Conservation (phyloP, 140 eudicot species). For the Senecio squalidus region DNA sequence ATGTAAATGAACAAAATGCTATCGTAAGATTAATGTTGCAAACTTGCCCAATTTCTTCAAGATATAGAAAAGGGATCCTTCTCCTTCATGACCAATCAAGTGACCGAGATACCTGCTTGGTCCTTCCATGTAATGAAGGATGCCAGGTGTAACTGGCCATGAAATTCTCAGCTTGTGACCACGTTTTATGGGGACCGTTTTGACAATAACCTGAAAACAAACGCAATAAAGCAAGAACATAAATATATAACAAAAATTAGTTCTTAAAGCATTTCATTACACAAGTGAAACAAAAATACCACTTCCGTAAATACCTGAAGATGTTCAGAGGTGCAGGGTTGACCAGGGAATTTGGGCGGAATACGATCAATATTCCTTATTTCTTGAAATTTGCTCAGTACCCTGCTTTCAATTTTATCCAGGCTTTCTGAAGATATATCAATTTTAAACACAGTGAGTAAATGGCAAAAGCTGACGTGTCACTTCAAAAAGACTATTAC, state of each 20-base stretch:
- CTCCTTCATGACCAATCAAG: constrained; percentile 98
- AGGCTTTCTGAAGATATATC: constrained; percentile 45
- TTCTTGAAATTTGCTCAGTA: constrained; percentile 62
- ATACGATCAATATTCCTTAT: constrained; percentile 52
- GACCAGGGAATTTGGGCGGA: constrained; percentile 66
- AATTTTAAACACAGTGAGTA: constrained; percentile 6
- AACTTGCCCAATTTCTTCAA: constrained; percentile 84
- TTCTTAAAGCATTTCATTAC: too few species aligned
- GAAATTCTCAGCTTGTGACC: constrained; percentile 68
- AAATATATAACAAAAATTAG: neutral
- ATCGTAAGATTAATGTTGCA: constrained; percentile 11
- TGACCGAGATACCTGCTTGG: constrained; percentile 89
- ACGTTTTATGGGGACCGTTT: constrained; percentile 80
- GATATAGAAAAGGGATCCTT: constrained; percentile 86
- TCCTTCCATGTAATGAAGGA: constrained; percentile 83
- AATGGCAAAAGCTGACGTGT: neutral
- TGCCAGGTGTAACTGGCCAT: constrained; percentile 88
- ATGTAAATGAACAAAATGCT: too few species aligned
- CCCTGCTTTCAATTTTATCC: constrained; percentile 60
- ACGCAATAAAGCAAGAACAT: constrained; percentile 12
- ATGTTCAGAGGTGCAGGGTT: constrained; percentile 82
- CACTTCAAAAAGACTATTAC: neutral
- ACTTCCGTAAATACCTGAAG: constrained; percentile 59
- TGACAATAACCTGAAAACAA: constrained; percentile 63
- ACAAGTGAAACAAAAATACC: neutral